Base-by-base conservation (phyloP, 225 moss, liverwort and hornwort species). In the Marchantia polymorpha region DNA sequence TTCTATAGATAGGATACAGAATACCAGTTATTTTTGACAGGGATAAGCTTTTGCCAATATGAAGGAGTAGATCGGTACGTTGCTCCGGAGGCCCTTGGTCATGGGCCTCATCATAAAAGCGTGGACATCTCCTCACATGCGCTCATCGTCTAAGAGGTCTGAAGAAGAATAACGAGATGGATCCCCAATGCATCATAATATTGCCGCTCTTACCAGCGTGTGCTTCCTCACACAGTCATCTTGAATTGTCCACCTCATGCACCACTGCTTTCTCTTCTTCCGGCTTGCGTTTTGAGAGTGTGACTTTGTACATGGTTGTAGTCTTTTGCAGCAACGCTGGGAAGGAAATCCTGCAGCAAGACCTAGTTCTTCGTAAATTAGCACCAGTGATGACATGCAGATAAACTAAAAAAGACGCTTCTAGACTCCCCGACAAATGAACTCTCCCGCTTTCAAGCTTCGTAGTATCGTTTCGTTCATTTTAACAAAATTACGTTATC, bases 111-210 rank as follows among this genome's bases (percentile, higher is more conserved):
- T 53, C 84, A 92, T 75, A 92, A 87, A 81, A 92, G 87, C 64
- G 88, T 90, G 11, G 87, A 90, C 77, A 84, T 92, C 52, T 92
- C 87, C 76, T 87, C 91, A 30, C 89, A 90, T 72, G 90, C 77
- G 52, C 84, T 92, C 74, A 92, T 90, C 31, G 87, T 92, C 72
- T 76, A 87, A 30, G 88, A 92, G 91, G 90, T 89, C 73, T 70
- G 72, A 48, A 20, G 7, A 10, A 4, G 46, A n/a, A 56, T 56
- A 12, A 19, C 19, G 56, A 56, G 15, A 5, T 12, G 13, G 3
- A 56, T 46, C 17, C 46, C 69, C 6, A 12, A 8, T 69, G 46
- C 29, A 16, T 69, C n/a, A n/a, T n/a, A n/a, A n/a, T n/a, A n/a
- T n/a, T n/a, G n/a, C n/a, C n/a, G n/a, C n/a, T n/a, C n/a, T n/a